Evolutionary conservation across 768 basidiomycete genomes (phyloP).

Genomic region (Coprinopsis strossmayeri): DNA sequence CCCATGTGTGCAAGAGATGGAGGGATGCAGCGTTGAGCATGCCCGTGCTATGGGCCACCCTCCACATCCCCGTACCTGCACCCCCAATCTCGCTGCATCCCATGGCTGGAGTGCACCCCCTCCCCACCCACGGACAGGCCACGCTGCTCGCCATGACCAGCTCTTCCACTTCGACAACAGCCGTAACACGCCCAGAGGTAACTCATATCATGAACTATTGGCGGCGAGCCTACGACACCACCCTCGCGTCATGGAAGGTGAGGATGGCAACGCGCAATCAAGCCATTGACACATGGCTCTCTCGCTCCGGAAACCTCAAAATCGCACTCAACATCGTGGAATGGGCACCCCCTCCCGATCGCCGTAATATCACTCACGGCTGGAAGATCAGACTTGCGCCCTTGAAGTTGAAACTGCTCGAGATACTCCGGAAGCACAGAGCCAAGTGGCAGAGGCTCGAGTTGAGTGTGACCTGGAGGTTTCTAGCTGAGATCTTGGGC

Average conservation of each 20-base stretch:
- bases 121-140: neutral
- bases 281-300: neutral
- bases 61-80: slow-evolving; percentile 4
- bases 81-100: neutral
- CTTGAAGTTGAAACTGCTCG: neutral
- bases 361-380: neutral
- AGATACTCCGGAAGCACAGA: neutral
- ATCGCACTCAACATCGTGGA: neutral
- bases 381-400: neutral
- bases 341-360: slow-evolving; percentile 1
- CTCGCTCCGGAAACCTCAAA: neutral
- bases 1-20: slow-evolving; percentile 11
- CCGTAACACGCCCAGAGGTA: neutral
- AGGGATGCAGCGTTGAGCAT: slow-evolving; percentile 7
- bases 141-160: neutral
- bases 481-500: neutral
- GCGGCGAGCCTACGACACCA: neutral
- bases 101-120: neutral
- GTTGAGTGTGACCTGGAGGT: neutral
- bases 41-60: slow-evolving; percentile 9
- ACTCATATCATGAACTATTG: neutral
- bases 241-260: neutral
- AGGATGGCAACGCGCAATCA: neutral
- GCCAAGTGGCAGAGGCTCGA: neutral
- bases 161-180: neutral